phyloP scores from a whole-genome alignment of 805 yeast genomes.

The Gaillardinia entomophila region DNA sequence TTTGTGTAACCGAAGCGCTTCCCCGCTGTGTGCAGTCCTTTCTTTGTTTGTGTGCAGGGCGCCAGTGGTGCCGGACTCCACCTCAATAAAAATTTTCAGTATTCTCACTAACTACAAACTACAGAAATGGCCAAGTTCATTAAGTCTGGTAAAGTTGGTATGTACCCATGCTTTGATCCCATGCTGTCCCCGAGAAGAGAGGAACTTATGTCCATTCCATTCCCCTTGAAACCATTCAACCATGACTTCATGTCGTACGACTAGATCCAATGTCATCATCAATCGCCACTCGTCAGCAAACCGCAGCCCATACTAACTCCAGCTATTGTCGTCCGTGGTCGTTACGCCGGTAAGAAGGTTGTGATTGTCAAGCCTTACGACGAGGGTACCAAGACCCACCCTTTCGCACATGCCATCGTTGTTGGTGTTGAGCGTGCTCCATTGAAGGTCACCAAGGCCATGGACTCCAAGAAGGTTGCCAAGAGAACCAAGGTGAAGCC shows the following conservation, averaged over 20 bases:
- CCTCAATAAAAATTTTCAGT: constrained; percentile 17
- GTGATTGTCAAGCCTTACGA: constrained; percentile 98
- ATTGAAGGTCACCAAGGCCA: constrained; percentile 89
- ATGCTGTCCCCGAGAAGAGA: too few species aligned
- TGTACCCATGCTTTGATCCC: constrained; percentile 35
- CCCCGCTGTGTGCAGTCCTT: too few species aligned
- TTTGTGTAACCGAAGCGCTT: too few species aligned
- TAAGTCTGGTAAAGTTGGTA: constrained; percentile 99
- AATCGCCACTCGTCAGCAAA: too few species aligned
- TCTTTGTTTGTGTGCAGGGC: too few species aligned
- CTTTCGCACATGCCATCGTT: constrained; percentile 98
- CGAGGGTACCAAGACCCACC: constrained; percentile 97
- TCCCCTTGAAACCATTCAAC: background rate
- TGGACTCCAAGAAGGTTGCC: constrained; percentile 94
- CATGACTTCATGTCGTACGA: too few species aligned
- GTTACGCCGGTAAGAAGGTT: constrained; percentile 99
- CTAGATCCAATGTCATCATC: too few species aligned
- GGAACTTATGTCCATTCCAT: too few species aligned
- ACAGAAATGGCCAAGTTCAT: constrained; percentile 93
- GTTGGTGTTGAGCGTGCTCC: constrained; percentile 99
- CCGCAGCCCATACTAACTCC: constrained; percentile 14
- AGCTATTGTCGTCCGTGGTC: constrained; percentile 99
- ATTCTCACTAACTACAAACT: constrained; percentile 18
- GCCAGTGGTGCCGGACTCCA: too few species aligned
- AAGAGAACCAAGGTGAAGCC: constrained; percentile 99